Base-by-base conservation (phyloP, 176 grass and related monocot genomes). In the Rhynchospora pubera region DNA sequence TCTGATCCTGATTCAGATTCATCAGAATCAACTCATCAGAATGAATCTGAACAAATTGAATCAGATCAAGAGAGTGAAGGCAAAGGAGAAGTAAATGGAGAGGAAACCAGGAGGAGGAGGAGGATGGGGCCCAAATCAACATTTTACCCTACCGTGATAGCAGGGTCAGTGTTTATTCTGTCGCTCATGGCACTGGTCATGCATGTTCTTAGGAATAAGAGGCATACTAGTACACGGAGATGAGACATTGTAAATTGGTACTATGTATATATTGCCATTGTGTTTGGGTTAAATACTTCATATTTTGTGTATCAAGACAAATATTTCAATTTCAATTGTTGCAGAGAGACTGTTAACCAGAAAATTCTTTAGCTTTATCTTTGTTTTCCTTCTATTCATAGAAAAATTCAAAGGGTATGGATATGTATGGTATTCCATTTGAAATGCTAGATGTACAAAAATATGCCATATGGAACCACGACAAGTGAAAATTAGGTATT, bases 61-160 rank as follows among this genome's bases (percentile, higher is more conserved):
- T 80, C 78, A 45, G 78, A 80, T 80, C 56, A 80, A 62, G 79
- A 82, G 46, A 82, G 61, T 82, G 79, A 65, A 82, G 56, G n/a
- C 19, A 45, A 44, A 47, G 45, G 19, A 48, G 68, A 46, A 50
- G 43, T 23, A 47, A 80, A 63, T 64, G 78, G 39, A 48, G 30
- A 64, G 11, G 58, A 82, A 82, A 9, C 60, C 60, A 82, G 79
- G 44, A 47, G 78, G 5, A 16, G 58, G 7, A 66, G n/a, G 19
- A 82, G 19, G 26, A 22, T n/a, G 30, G 59, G 60, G 21, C 34
- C 79, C 42, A 82, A 66, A 82, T 65, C 58, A 10, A 50, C 57
- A 82, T 7, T 82, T 65, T 82, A 82, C 79, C 79, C 79, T 23
- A 65, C 60, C 42, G 10, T 82, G 62, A 82, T 82, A 47, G 79